phyloP scores from a whole-genome alignment of 2,329 filamentous ascomycete species.

The Colletotrichum chlorophyti region DNA sequence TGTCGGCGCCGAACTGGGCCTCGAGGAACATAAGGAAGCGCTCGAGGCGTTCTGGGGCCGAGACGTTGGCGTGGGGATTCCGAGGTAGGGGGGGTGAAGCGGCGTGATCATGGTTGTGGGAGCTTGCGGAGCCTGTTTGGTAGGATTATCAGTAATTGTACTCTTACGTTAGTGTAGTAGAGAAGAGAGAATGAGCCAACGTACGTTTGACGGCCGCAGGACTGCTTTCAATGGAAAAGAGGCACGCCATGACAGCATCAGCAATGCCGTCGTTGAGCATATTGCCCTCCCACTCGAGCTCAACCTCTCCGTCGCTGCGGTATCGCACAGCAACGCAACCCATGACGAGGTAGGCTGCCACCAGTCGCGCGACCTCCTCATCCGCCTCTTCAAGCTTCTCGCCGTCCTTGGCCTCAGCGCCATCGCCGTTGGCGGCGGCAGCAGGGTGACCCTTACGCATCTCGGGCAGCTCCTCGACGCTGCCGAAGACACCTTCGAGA shows the following conservation, averaged over 20 bases:
- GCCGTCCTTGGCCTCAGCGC: constrained; percentile 41
- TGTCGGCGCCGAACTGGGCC: constrained; percentile 89
- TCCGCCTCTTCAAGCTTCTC: constrained; percentile 63
- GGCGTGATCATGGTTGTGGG: constrained; percentile 45
- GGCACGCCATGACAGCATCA: constrained; percentile 93
- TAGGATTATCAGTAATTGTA: constrained; percentile 36
- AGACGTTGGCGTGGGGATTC: constrained; percentile 78
- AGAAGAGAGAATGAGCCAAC: constrained; percentile 52
- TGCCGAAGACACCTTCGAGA: constrained; percentile 91
- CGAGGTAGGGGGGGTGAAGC: constrained; percentile 45
- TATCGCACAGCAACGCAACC: constrained; percentile 87
- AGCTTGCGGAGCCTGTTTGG: constrained; percentile 64
- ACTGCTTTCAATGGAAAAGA: constrained; percentile 91
- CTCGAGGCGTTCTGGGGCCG: constrained; percentile 78
- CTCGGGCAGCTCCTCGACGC: constrained; percentile 73
- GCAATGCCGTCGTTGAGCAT: constrained; percentile 97
- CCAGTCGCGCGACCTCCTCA: constrained; percentile 64
- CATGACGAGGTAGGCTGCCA: constrained; percentile 78
- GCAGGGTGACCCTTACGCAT: constrained; percentile 49
- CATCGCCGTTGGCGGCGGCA: constrained; percentile 41
- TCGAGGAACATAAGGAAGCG: constrained; percentile 96
- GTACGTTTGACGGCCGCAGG: constrained; percentile 94
- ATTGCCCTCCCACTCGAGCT: constrained; percentile 97
- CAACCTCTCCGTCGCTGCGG: constrained; percentile 77
- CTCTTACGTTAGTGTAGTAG: constrained; percentile 33